These are phyloP conservation scores for Porphyra umbilicalis DNA, from an alignment of 31 red algal species.

Conservation along the genomic window DNA sequence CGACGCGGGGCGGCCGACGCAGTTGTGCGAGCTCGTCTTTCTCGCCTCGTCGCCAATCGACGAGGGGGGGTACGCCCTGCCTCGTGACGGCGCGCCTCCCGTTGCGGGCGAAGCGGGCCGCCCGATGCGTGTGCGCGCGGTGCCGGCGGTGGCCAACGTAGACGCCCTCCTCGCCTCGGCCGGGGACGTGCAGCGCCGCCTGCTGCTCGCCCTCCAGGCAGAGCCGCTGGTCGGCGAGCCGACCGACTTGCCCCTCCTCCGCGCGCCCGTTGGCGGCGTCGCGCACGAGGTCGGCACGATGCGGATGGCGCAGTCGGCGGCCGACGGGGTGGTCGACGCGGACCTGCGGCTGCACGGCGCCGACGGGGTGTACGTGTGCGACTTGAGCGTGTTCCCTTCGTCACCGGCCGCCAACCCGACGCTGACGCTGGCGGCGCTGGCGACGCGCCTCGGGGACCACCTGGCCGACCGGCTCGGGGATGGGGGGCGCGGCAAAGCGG, in stretches of 20 bases:
- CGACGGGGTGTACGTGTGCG: background rate
- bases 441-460: background rate
- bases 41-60: background rate
- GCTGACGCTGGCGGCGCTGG: background rate
- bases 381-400: background rate
- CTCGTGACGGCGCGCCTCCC: too few relatives aligned
- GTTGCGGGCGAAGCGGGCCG: background rate
- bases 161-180: background rate
- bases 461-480: background rate
- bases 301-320: background rate
- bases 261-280: background rate
- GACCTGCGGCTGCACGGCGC: background rate
- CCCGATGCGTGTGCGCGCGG: background rate
- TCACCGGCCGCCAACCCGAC: background rate
- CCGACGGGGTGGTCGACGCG: background rate
- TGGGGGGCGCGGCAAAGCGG: too few relatives aligned
- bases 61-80: background rate
- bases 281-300: background rate
- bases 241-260: background rate
- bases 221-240: background rate
- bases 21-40: background rate
- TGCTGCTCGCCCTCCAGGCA: background rate
- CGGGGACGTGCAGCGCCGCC: background rate
- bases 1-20: background rate
- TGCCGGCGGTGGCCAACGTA: background rate